Evolutionary conservation across 768 basidiomycete genomes (phyloP), one percentile per base, ranked within the genome.

Genomic region (Termitomyces sp.): DNA sequence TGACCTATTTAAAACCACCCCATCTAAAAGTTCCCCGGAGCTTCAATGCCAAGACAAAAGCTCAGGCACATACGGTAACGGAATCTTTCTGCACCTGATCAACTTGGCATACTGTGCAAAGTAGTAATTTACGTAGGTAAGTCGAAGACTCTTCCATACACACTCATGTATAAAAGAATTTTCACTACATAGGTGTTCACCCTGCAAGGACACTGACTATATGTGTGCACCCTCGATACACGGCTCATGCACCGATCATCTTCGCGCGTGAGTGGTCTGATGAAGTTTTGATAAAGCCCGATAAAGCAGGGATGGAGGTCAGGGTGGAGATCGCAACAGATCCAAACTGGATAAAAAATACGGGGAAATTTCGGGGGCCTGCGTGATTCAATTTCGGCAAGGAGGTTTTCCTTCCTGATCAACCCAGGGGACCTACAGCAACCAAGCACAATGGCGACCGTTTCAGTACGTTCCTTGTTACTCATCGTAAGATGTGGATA

Each of bases 401-500:
- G 30, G 28, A 26, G 22, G 22, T 24, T 24, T 24, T 14, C 22
- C 14, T 45, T 49, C 48, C 20, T 49, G 49, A 24, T 55, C 5
- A 24, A 44, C 47, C 24, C 32, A 22, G 24, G 58, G 43, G 43
- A 24, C 56, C 52, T 30, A 30, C 28, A 24, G 24, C 22, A 35
- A 24, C 16, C 50, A n/a, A 14, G 18, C 28, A n/a, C n/a, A 9
- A n/a, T 28, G 16, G n/a, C n/a, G n/a, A 40, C 18, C 38, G n/a
- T 9, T 41, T n/a, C 45, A 3, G 26, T 24, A 26, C 46, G 24
- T 20, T 38, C 24, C 38, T 26, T 44, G 30, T 57, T 61, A 55
- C 58, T 55, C 60, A 55, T 57, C 56, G 32, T 36, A 28, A 54
- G 43, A 28, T 43, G 59, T 60, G 66, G 66, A 68, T 66, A 72